Conservation (phyloP, 768 basidiomycete species). For the Lactarius quietus region DNA sequence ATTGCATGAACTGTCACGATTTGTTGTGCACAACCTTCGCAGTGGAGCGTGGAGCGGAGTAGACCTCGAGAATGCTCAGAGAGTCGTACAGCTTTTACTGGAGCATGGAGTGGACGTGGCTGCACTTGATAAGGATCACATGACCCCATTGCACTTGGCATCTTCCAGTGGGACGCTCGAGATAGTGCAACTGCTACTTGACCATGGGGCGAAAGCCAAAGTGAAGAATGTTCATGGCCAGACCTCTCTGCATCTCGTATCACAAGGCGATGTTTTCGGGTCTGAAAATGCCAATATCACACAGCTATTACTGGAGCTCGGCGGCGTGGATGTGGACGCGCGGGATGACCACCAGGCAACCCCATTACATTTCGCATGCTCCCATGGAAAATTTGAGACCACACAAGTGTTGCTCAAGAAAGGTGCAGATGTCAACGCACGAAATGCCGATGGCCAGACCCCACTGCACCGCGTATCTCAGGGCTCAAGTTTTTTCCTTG, state of each 20-base stretch:
- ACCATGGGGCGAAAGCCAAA: not conserved
- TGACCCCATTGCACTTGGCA: not conserved
- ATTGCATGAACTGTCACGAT: not conserved
- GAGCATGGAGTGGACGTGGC: not conserved
- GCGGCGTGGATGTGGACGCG: not conserved
- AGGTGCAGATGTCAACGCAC: not conserved
- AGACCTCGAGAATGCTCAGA: not conserved
- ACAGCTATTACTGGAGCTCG: not conserved
- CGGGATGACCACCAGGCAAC: not conserved
- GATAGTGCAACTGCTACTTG: not conserved
- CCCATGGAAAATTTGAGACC: not conserved
- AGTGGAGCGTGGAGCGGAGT: too few relatives aligned
- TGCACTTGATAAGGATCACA: not conserved
- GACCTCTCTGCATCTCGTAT: not conserved
- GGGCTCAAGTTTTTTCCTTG: too few relatives aligned
- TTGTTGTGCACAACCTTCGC: too few relatives aligned
- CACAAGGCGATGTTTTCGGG: fast-evolving
- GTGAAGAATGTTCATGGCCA: not conserved
- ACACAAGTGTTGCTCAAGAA: not conserved
- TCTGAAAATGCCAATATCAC: not conserved
- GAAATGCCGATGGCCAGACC: not conserved
- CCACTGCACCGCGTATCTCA: not conserved
- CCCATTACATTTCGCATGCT: not conserved
- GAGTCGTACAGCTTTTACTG: not conserved
- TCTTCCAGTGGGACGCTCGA: not conserved